phyloP scores from a whole-genome alignment of 2,329 filamentous ascomycete genomes.

The Hypoxylon sp. region DNA sequence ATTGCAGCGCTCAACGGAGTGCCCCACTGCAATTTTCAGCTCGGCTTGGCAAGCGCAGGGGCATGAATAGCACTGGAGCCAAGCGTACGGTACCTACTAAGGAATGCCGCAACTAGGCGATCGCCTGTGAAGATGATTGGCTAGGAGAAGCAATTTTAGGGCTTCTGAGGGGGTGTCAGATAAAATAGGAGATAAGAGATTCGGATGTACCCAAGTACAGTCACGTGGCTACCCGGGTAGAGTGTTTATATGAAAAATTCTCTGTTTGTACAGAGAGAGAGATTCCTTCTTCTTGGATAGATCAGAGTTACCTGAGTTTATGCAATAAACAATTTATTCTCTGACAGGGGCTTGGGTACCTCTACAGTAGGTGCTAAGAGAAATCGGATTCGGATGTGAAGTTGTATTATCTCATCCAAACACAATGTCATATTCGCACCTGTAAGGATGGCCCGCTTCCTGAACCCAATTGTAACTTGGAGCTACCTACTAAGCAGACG shows the following conservation, averaged over 20 bases:
- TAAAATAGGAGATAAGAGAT: too few relatives aligned
- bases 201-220: too few relatives aligned
- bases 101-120: slow-evolving; percentile 9
- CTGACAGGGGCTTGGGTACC: slow-evolving; percentile 1
- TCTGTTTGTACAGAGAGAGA: too few relatives aligned
- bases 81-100: neutral
- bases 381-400: neutral
- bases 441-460: slow-evolving; percentile 6
- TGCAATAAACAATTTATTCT: too few relatives aligned
- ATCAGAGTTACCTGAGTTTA: too few relatives aligned
- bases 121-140: neutral
- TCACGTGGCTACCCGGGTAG: too few relatives aligned
- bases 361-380: too few relatives aligned
- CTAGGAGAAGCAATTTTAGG: neutral
- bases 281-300: too few relatives aligned
- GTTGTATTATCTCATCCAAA: neutral
- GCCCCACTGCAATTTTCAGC: slow-evolving; percentile 27
- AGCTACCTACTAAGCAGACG: slow-evolving; percentile 24
- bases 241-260: too few relatives aligned
- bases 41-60: slow-evolving; percentile 24
- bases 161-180: neutral
- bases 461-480: neutral
- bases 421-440: slow-evolving; percentile 6
- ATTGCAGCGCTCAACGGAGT: neutral
- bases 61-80: neutral